Evolutionary conservation across 75 land plant species (phyloP).

Genomic region (Chamaecyparis obtusa): DNA sequence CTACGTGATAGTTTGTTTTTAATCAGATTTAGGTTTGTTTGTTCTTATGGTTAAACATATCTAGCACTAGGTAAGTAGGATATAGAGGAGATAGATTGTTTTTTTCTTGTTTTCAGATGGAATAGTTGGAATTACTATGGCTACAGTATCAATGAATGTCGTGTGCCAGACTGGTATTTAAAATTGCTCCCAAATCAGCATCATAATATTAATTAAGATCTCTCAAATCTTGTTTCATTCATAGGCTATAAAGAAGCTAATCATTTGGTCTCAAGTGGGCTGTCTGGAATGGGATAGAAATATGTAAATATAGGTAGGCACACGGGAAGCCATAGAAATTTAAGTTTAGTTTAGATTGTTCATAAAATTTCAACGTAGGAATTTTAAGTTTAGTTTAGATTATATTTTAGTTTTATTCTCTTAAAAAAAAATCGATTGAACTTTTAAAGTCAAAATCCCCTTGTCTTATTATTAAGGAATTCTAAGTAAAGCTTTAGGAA

Average conservation of each 20-base stretch:
- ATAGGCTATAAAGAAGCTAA: no score
- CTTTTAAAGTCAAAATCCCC: no score
- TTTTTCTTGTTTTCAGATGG: slow-evolving; percentile 4
- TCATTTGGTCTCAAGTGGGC: background rate
- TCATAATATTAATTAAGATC: background rate
- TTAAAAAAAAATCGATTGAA: no score
- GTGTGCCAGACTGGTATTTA: slow-evolving; percentile 11
- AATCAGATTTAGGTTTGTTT: background rate
- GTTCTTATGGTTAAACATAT: background rate
- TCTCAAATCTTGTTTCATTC: background rate
- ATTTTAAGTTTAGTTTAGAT: no score
- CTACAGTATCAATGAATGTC: slow-evolving; percentile 3
- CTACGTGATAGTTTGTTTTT: background rate
- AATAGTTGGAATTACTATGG: slow-evolving; percentile 24
- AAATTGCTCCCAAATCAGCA: background rate
- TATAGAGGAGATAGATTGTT: no score
- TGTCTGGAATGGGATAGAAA: background rate
- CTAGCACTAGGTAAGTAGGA: no score
- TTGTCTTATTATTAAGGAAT: no score
- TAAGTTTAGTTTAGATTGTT: no score
- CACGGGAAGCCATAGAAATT: no score
- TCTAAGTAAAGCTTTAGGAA: no score
- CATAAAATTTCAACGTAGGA: no score
- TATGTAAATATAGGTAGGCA: slow-evolving; percentile 13
- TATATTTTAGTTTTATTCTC: no score